Evolutionary conservation across 768 basidiomycete species (phyloP).

Genomic region (Atractiella rhizophila): DNA sequence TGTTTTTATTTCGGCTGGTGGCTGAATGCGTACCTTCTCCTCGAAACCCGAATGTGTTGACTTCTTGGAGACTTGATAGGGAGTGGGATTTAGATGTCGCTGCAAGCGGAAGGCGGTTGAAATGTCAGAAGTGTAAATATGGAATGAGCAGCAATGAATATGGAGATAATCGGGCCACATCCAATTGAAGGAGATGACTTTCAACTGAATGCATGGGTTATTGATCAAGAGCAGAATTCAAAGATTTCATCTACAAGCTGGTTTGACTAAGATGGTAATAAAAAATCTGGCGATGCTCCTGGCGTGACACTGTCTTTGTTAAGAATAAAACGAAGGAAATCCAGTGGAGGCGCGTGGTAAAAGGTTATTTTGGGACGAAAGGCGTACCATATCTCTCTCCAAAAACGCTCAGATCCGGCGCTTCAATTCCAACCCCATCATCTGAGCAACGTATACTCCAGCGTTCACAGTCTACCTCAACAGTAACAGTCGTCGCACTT

Average conservation of each 20-base stretch:
- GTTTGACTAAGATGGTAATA: too few relatives aligned
- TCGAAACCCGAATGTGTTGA: slow-evolving; percentile 62
- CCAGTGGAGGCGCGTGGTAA: not conserved
- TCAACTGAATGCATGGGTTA: too few relatives aligned
- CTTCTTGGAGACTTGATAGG: slow-evolving; percentile 25
- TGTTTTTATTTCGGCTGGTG: not conserved
- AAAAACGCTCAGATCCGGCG: slow-evolving; percentile 33
- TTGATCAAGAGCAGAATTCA: too few relatives aligned
- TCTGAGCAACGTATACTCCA: slow-evolving; percentile 73
- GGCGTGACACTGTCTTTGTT: too few relatives aligned
- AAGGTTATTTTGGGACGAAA: not conserved
- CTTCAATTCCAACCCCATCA: slow-evolving; percentile 51
- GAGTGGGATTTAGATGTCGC: slow-evolving; percentile 27
- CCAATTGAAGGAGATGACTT: too few relatives aligned
- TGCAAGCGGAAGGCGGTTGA: slow-evolving; percentile 17
- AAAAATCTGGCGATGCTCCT: too few relatives aligned
- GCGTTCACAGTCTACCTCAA: slow-evolving; percentile 45
- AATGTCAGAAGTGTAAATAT: too few relatives aligned
- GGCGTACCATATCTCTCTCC: slow-evolving; percentile 45
- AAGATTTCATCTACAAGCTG: too few relatives aligned
- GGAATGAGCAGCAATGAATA: too few relatives aligned
- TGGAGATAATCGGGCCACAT: too few relatives aligned
- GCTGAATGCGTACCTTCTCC: slow-evolving; percentile 45
- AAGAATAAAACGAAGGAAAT: not conserved
- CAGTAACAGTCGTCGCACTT: slow-evolving; percentile 37